Evolutionary conservation across 2,329 filamentous ascomycete species (phyloP).

Genomic region (Remersonia thermophila): DNA sequence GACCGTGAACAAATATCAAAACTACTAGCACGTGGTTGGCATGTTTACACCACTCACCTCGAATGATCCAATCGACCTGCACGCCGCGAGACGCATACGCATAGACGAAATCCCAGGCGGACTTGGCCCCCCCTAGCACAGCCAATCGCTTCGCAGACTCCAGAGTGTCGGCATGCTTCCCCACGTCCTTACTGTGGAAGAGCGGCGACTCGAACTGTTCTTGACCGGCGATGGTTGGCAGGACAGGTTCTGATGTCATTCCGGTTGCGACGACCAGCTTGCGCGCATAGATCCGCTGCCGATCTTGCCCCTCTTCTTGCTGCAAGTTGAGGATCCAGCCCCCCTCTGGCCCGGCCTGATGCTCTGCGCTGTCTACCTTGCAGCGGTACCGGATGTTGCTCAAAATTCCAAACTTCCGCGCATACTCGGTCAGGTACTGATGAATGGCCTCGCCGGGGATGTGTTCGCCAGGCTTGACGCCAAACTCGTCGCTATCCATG

Average conservation of each 20-base stretch:
- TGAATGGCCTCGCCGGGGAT: slow-evolving; percentile 36
- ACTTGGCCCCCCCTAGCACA: slow-evolving; percentile 52
- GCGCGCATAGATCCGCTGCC: slow-evolving; percentile 25
- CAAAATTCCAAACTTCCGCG: slow-evolving; percentile 29
- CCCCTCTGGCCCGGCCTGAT: slow-evolving; percentile 21
- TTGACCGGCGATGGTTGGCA: slow-evolving; percentile 35
- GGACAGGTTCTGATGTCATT: slow-evolving; percentile 36
- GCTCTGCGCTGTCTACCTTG: slow-evolving; percentile 31
- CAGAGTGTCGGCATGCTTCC: slow-evolving; percentile 28
- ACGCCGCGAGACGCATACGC: slow-evolving; percentile 43
- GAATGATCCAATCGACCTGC: slow-evolving; percentile 48
- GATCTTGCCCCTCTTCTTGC: not conserved
- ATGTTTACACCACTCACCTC: slow-evolving; percentile 25
- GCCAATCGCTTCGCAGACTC: slow-evolving; percentile 32
- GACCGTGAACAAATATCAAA: not conserved
- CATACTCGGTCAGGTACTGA: slow-evolving; percentile 35
- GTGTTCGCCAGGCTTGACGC: slow-evolving; percentile 32
- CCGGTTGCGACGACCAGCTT: slow-evolving; percentile 45
- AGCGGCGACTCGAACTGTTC: slow-evolving; percentile 33
- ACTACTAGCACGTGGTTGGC: no score
- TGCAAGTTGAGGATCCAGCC: slow-evolving; percentile 31
- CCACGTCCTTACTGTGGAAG: slow-evolving; percentile 39
- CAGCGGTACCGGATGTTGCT: slow-evolving; percentile 28
- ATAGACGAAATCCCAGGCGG: slow-evolving; percentile 53
- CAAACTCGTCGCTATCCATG: slow-evolving; percentile 45